Conservation (phyloP, 495 filamentous ascomycete species). For the Choiromyces venosus region DNA sequence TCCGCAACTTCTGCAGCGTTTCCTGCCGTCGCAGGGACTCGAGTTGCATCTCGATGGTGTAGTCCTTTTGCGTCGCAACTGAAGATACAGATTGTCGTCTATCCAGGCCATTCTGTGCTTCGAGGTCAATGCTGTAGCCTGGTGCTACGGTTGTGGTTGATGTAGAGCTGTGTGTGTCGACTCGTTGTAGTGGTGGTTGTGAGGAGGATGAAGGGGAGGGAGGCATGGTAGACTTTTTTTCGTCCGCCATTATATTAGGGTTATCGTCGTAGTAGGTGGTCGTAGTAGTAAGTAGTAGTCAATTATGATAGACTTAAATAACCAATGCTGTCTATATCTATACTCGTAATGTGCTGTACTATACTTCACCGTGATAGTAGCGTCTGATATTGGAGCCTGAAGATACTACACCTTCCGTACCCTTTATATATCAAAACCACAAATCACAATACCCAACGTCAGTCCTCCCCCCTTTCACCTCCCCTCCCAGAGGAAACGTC, state of each 20-base stretch:
- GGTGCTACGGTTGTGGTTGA: not conserved
- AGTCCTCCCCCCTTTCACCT: too few relatives aligned
- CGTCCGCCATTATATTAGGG: not conserved
- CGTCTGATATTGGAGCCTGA: not conserved
- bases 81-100: conserved; percentile 30
- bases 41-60: conserved; percentile 20
- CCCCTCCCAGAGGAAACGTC: not conserved
- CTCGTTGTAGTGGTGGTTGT: not conserved
- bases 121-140: conserved; percentile 26
- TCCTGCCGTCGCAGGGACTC: conserved; percentile 28
- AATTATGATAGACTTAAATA: not conserved
- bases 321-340: not conserved
- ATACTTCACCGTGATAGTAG: too few relatives aligned
- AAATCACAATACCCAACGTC: not conserved
- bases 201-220: not conserved
- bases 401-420: not conserved
- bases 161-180: not conserved
- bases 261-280: not conserved
- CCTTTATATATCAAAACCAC: not conserved
- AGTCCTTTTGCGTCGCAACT: conserved; percentile 25
- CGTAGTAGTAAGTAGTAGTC: not conserved
- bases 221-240: not conserved
- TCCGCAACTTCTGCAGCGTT: conserved; percentile 30
- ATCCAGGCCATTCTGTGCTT: conserved; percentile 26
- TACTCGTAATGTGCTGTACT: not conserved